These are phyloP conservation scores for Stentor coeruleus DNA, from an alignment of 73 alveolate species.

Conservation along the genomic window DNA sequence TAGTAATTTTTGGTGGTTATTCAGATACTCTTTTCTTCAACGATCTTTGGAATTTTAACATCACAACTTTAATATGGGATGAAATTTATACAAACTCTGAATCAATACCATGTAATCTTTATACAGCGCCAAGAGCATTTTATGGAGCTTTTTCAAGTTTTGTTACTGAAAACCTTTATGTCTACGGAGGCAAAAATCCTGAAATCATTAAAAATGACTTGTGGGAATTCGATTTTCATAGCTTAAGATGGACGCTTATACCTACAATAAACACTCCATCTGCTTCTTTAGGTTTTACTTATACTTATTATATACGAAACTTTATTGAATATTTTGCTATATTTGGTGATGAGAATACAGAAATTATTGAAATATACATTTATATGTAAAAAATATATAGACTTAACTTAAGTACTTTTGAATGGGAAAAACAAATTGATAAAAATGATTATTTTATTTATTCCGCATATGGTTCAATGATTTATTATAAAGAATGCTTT, in stretches of 20 bases:
- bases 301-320: not conserved
- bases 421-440: not conserved
- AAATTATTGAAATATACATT: not conserved
- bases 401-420: not conserved
- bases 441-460: too few species aligned
- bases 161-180: not conserved
- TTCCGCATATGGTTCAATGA: too few species aligned
- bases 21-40: not conserved
- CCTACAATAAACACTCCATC: not conserved
- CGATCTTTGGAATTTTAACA: not conserved
- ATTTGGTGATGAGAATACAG: not conserved
- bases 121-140: not conserved
- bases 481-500: too few species aligned
- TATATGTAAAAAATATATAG: not conserved
- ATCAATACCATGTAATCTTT: slow-evolving; percentile 5
- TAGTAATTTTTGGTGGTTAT: slow-evolving; percentile 2
- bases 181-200: not conserved
- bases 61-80: not conserved
- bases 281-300: not conserved
- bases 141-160: not conserved
- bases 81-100: not conserved
- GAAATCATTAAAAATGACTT: not conserved
- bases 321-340: not conserved
- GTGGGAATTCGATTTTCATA: not conserved
- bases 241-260: not conserved